phyloP scores from a whole-genome alignment of 2,329 filamentous ascomycete species.

The Samsoniella hepiali region DNA sequence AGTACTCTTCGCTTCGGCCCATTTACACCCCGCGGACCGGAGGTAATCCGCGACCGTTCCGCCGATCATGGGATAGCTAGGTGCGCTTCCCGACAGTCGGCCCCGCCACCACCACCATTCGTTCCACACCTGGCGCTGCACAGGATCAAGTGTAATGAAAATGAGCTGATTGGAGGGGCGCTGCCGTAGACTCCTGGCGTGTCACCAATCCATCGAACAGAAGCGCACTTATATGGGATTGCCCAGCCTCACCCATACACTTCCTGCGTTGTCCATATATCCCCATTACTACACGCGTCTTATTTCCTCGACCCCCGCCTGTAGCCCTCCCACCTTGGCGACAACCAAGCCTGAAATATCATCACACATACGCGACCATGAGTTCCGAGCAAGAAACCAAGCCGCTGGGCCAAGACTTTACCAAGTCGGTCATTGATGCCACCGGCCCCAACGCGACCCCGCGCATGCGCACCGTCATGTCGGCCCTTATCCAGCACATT shows the following conservation, averaged over 20 bases:
- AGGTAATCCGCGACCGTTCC: too few relatives aligned
- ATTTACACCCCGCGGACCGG: too few relatives aligned
- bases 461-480: conserved; percentile 65
- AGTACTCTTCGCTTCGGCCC: too few relatives aligned
- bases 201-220: too few relatives aligned
- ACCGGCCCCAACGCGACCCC: conserved; percentile 70
- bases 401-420: conserved; percentile 55
- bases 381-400: conserved; percentile 19
- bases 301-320: background rate
- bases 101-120: background rate
- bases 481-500: conserved; percentile 66
- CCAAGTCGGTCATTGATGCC: conserved; percentile 66
- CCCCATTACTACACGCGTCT: too few relatives aligned
- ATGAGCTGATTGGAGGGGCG: conserved; percentile 12
- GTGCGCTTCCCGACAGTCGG: conserved; percentile 14
- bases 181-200: too few relatives aligned
- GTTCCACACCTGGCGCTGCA: background rate
- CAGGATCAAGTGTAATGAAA: background rate
- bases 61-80: background rate
- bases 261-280: background rate
- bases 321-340: background rate
- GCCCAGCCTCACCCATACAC: background rate
- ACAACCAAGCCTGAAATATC: background rate
- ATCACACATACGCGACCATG: conserved; percentile 3
- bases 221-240: conserved; percentile 1